Base-by-base conservation (phyloP, 75 land plant genomes). In the Chamaecyparis obtusa region DNA sequence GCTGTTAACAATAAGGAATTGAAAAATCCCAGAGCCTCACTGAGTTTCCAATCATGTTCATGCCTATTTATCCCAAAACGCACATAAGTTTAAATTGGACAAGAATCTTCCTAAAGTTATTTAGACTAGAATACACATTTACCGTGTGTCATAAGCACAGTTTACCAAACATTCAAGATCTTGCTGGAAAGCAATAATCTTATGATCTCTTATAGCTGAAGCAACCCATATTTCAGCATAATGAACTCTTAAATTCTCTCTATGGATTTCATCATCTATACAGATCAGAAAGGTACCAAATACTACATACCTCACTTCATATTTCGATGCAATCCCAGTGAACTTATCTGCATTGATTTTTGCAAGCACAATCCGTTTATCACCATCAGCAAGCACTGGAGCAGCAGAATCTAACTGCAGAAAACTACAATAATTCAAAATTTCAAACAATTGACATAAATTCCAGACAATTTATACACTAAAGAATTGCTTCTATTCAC, bases 361-460 rank as follows among this genome's bases (percentile, higher is more conserved):
- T 2, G 99, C 99, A 86, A 97, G 87, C 13, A 93, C 90, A 35
- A 97, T 87, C 19, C 93, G 93, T 80, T 84, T 85, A 46, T 89
- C 88, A 83, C 90, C 86, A 21, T 86, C 85, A 54, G 95, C 95
- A 79, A 97, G 92, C 30, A 86, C 55, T 43, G 96, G 94, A 37
- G 98, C 99, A 87, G 98, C 99, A 44, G 80, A 87, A 90, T 97
- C 99, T 83, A 97, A 90, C 99, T 97, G 91, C 91, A 91, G 72
- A 72, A 32, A 71, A 41, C 55, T n/a, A 55, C 46, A 83, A 32
- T 30, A 32, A n/a, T 72, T 54, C 24, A 64, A 55, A 36, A 32
- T 16, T 72, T 54, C 24, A 64, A 55, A 36, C 17, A 27, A 10
- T 17, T 60, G 83, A 67, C n/a, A 88, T 8, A 32, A 43, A 39